Conservation (phyloP, 1,284 basidiomycete genomes). For the Amylostereum areolatum region DNA sequence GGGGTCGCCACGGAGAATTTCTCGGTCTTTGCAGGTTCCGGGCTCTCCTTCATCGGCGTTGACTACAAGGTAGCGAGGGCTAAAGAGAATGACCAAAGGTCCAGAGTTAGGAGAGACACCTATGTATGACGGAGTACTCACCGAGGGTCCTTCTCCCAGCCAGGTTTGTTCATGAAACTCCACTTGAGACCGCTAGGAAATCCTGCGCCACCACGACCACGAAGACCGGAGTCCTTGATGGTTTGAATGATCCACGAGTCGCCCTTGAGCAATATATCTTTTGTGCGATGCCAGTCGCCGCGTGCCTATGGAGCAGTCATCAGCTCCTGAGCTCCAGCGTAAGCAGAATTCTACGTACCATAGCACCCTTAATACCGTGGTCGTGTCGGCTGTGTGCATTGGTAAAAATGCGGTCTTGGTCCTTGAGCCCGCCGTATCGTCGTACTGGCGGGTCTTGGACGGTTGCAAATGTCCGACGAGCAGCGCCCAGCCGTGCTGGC, state of each 20-base stretch:
- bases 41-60: conserved; percentile 99
- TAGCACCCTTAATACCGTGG: conserved; percentile 86
- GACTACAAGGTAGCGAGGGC: conserved; percentile 95
- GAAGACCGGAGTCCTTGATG: conserved; percentile 93
- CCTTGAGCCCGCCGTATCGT: conserved; percentile 85
- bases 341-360: conserved; percentile 40
- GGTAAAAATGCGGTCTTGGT: conserved; percentile 91
- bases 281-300: conserved; percentile 97
- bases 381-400: conserved; percentile 84
- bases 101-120: neutral
- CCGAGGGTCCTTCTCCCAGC: conserved; percentile 93
- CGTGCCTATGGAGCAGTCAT: conserved; percentile 55
- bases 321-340: neutral
- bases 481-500: too few relatives aligned
- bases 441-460: conserved; percentile 78
- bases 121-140: conserved; percentile 25
- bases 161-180: conserved; percentile 99
- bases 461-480: conserved; percentile 65
- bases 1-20: conserved; percentile 96
- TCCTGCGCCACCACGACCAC: conserved; percentile 95
- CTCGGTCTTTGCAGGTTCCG: conserved; percentile 97
- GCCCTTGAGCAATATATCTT: conserved; percentile 92
- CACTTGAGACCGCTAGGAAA: conserved; percentile 98
- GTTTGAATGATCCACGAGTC: conserved; percentile 97
- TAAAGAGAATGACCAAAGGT: conserved; percentile 19